These are phyloP conservation scores for Calonectria honghensis DNA, from an alignment of 2,329 filamentous ascomycete species.

Conservation along the genomic window DNA sequence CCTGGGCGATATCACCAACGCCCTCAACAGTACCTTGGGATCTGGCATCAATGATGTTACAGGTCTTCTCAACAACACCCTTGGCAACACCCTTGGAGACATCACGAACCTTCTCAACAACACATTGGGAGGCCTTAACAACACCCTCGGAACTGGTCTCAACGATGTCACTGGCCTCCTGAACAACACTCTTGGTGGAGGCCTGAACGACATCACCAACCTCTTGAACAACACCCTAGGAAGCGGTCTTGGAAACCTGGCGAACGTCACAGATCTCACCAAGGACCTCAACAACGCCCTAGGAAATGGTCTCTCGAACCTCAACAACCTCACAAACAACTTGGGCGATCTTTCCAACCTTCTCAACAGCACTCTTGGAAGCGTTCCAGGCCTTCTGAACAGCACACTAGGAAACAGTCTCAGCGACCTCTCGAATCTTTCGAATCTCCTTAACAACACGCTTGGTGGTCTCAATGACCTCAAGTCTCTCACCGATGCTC, in stretches of 20 bases:
- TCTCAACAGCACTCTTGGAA: conserved; percentile 20
- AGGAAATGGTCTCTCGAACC: conserved; percentile 5
- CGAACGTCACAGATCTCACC: background rate
- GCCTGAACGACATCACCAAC: conserved; percentile 21
- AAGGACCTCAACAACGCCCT: conserved; percentile 8
- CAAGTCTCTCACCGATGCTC: conserved; percentile 25
- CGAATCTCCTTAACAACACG: conserved; percentile 26
- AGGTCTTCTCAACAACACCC: conserved; percentile 11
- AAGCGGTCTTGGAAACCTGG: background rate
- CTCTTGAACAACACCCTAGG: conserved; percentile 24
- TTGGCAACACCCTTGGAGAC: conserved; percentile 3
- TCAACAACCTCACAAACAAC: conserved; percentile 17
- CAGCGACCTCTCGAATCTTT: conserved; percentile 19
- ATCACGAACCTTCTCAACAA: conserved; percentile 2
- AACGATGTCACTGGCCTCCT: conserved; percentile 12
- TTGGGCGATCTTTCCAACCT: conserved; percentile 13
- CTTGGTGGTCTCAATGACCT: conserved; percentile 18
- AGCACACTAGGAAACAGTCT: conserved; percentile 23
- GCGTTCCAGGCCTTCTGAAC: background rate
- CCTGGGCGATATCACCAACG: conserved; percentile 15
- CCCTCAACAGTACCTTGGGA: conserved; percentile 5
- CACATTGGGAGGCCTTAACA: background rate
- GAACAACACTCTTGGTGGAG: conserved; percentile 8
- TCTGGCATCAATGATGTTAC: background rate
- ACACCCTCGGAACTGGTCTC: conserved; percentile 12